These are phyloP conservation scores for Ustilago nuda DNA, from an alignment of 1,284 basidiomycete genomes.

Conservation along the genomic window DNA sequence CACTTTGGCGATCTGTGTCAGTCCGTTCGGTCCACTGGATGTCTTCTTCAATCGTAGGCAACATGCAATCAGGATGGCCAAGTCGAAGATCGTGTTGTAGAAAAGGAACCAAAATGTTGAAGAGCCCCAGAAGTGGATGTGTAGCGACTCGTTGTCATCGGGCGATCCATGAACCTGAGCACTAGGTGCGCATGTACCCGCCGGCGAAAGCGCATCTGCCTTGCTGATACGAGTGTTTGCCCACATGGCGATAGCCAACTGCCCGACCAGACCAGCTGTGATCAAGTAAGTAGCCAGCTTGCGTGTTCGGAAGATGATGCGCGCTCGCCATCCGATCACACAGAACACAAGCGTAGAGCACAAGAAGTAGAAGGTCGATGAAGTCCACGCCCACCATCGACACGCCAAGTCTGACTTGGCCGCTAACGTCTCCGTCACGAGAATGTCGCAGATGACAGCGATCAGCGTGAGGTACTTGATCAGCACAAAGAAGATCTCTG, in stretches of 20 bases:
- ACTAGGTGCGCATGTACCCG: slow-evolving; percentile 30
- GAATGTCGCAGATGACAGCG: slow-evolving; percentile 28
- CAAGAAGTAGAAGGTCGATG: slow-evolving; percentile 36
- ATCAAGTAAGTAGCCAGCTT: slow-evolving; percentile 13
- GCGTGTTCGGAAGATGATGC: slow-evolving; percentile 38
- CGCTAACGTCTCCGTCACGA: slow-evolving; percentile 35
- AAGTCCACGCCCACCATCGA: slow-evolving; percentile 38
- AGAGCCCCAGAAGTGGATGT: slow-evolving; percentile 30
- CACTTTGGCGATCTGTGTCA: slow-evolving; percentile 42
- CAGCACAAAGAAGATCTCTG: slow-evolving; percentile 47
- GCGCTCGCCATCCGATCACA: slow-evolving; percentile 39
- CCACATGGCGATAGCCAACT: slow-evolving; percentile 35
- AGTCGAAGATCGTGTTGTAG: slow-evolving; percentile 43
- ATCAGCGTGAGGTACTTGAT: slow-evolving; percentile 47
- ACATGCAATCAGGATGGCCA: slow-evolving; percentile 20
- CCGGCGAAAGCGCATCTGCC: slow-evolving; percentile 25
- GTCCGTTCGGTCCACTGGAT: slow-evolving; percentile 33
- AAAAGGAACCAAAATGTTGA: slow-evolving; percentile 51
- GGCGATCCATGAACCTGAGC: slow-evolving; percentile 7
- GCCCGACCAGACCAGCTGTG: slow-evolving; percentile 21
- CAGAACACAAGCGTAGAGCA: slow-evolving; percentile 41
- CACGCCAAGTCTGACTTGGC: slow-evolving; percentile 26
- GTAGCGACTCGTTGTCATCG: neutral
- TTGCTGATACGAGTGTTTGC: slow-evolving; percentile 40
- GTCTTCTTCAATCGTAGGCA: slow-evolving; percentile 28